Evolutionary conservation across 2,329 filamentous ascomycete genomes (phyloP).

Genomic region (Cladosporium sp.): DNA sequence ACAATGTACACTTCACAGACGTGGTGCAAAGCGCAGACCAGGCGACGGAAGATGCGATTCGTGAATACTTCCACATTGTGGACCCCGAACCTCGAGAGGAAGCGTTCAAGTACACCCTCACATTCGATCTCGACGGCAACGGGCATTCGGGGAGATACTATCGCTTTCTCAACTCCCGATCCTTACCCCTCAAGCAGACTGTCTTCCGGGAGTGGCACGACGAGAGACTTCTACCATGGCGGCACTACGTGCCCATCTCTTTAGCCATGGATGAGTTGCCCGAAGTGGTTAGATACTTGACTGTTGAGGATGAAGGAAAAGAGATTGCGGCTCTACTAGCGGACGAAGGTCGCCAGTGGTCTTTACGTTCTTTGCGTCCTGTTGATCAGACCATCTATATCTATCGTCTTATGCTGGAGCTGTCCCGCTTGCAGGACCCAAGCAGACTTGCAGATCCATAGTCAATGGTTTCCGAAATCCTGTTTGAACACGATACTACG

Average conservation of each 20-base stretch:
- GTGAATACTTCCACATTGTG: slow-evolving; percentile 25
- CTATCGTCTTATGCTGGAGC: slow-evolving; percentile 24
- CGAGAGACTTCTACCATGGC: slow-evolving; percentile 58
- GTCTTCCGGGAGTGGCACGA: slow-evolving; percentile 61
- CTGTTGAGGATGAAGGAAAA: slow-evolving; percentile 28
- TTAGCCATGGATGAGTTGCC: slow-evolving; percentile 54
- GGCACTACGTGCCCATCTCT: slow-evolving; percentile 59
- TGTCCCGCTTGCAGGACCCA: slow-evolving; percentile 22
- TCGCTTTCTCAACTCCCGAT: slow-evolving; percentile 52
- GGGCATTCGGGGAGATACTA: slow-evolving; percentile 58
- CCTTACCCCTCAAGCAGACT: slow-evolving; percentile 52
- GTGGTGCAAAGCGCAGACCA: slow-evolving; percentile 49
- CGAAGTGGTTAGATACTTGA: slow-evolving; percentile 53
- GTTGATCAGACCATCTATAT: slow-evolving; percentile 25
- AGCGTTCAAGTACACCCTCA: slow-evolving; percentile 22
- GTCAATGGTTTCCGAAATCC: no score
- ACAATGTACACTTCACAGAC: slow-evolving; percentile 50
- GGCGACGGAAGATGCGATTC: slow-evolving; percentile 36
- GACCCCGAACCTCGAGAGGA: slow-evolving; percentile 15
- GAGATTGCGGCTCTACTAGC: slow-evolving; percentile 24
- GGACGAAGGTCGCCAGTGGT: slow-evolving; percentile 24
- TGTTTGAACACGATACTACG: no score
- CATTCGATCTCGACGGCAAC: slow-evolving; percentile 60
- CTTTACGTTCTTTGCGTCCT: slow-evolving; percentile 21
- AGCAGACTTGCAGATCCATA: background rate